phyloP scores from a whole-genome alignment of 2,329 filamentous ascomycete species.

The Septoria petroselini region DNA sequence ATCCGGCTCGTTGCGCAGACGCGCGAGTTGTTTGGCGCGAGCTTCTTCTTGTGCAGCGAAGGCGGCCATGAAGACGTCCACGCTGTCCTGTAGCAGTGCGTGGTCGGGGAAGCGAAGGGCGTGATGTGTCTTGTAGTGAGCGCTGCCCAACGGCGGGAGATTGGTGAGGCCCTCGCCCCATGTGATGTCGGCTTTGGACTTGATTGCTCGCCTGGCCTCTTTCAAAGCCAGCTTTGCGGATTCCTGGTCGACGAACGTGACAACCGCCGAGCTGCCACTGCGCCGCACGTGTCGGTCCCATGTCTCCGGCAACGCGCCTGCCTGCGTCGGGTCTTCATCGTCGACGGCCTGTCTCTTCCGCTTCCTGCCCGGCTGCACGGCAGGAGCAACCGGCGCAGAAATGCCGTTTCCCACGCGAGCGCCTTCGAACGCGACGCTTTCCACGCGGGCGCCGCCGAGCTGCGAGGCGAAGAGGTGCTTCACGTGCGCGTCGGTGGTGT shows the following conservation, averaged over 20 bases:
- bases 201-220: slow-evolving; percentile 62
- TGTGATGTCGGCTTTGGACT: slow-evolving; percentile 56
- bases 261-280: slow-evolving; percentile 76
- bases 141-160: slow-evolving; percentile 55
- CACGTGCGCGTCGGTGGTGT: slow-evolving; percentile 75
- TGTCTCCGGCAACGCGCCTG: slow-evolving; percentile 57
- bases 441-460: slow-evolving; percentile 73
- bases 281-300: slow-evolving; percentile 70
- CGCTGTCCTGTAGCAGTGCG: slow-evolving; percentile 63
- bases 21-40: slow-evolving; percentile 59
- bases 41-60: slow-evolving; percentile 67
- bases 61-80: slow-evolving; percentile 83
- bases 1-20: slow-evolving; percentile 74
- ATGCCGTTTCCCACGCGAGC: slow-evolving; percentile 48
- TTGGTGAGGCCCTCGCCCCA: slow-evolving; percentile 65
- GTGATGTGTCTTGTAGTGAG: slow-evolving; percentile 61
- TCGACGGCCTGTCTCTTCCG: slow-evolving; percentile 50
- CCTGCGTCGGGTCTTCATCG: slow-evolving; percentile 47
- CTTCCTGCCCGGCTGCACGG: slow-evolving; percentile 49
- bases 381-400: slow-evolving; percentile 35
- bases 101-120: slow-evolving; percentile 68
- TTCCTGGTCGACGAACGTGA: slow-evolving; percentile 77
- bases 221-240: slow-evolving; percentile 75
- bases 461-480: slow-evolving; percentile 71
- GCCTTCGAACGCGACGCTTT: slow-evolving; percentile 71